phyloP scores from a whole-genome alignment of 1,284 basidiomycete genomes.

The Ustilago lituana region DNA sequence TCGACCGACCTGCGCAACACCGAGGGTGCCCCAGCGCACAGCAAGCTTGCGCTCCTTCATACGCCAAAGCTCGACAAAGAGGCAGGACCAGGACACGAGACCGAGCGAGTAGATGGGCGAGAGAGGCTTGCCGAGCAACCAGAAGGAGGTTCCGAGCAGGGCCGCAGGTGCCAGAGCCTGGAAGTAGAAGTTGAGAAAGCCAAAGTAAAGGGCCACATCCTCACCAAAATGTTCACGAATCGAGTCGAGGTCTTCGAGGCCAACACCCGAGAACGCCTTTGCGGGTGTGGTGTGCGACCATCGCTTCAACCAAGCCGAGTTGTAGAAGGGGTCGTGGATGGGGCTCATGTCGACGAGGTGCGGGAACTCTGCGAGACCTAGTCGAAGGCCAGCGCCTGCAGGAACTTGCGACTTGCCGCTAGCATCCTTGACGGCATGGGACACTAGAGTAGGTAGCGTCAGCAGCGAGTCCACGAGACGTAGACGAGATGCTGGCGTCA shows the following conservation, averaged over 20 bases:
- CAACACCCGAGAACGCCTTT: slow-evolving; percentile 48
- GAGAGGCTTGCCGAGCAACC: slow-evolving; percentile 49
- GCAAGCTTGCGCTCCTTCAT: slow-evolving; percentile 63
- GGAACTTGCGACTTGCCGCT: slow-evolving; percentile 15
- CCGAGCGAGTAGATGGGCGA: slow-evolving; percentile 56
- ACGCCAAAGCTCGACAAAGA: slow-evolving; percentile 63
- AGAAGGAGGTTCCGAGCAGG: slow-evolving; percentile 52
- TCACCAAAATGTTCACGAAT: slow-evolving; percentile 65
- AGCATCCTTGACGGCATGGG: slow-evolving; percentile 22
- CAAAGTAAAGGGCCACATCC: slow-evolving; percentile 66
- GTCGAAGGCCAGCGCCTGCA: slow-evolving; percentile 52
- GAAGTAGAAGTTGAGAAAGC: slow-evolving; percentile 64
- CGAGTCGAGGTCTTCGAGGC: slow-evolving; percentile 56
- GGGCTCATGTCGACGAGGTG: slow-evolving; percentile 62
- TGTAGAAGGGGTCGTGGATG: slow-evolving; percentile 61
- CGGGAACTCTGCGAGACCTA: slow-evolving; percentile 51
- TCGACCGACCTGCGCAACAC: slow-evolving; percentile 45
- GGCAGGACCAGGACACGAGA: slow-evolving; percentile 58
- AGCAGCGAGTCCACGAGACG: slow-evolving; percentile 56
- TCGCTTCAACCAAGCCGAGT: slow-evolving; percentile 57
- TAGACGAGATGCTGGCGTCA: slow-evolving; percentile 54
- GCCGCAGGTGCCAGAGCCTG: slow-evolving; percentile 56
- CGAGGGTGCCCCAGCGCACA: slow-evolving; percentile 64
- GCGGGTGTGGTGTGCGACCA: slow-evolving; percentile 52
- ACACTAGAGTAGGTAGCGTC: slow-evolving; percentile 35